Conservation (phyloP, 768 basidiomycete species). For the Leccinum disarticulatum region DNA sequence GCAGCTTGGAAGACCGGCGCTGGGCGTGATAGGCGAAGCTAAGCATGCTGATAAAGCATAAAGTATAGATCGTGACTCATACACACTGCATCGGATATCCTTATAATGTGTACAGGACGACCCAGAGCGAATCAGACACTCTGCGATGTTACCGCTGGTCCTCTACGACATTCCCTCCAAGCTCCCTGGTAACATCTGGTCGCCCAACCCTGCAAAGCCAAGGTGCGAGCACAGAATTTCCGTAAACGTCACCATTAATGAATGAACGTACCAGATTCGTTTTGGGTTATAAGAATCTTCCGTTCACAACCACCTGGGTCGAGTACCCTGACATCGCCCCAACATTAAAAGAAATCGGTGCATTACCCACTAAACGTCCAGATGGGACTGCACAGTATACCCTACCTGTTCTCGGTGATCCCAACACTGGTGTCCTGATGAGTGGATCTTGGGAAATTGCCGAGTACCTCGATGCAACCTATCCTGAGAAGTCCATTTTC, state of each 20-base stretch:
- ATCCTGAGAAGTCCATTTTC: slow-evolving; percentile 33
- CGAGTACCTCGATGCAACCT: slow-evolving; percentile 36
- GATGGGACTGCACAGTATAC: slow-evolving; percentile 30
- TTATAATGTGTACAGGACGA: neutral
- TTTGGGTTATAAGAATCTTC: slow-evolving; percentile 34
- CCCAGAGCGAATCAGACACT: neutral
- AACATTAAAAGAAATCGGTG: slow-evolving; percentile 28
- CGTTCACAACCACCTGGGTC: slow-evolving; percentile 35
- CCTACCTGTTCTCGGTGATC: slow-evolving; percentile 36
- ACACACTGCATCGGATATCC: neutral
- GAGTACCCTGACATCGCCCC: slow-evolving; percentile 35
- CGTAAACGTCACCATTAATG: neutral
- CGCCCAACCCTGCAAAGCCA: slow-evolving; percentile 39
- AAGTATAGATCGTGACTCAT: neutral
- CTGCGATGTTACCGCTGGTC: slow-evolving; percentile 27
- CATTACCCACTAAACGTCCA: slow-evolving; percentile 13
- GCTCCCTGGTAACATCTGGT: slow-evolving; percentile 32
- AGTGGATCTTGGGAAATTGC: slow-evolving; percentile 35
- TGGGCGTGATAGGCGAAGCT: neutral
- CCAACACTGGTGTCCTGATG: slow-evolving; percentile 27
- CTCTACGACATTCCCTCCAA: slow-evolving; percentile 39
- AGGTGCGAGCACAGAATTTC: slow-evolving; percentile 23
- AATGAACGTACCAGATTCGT: slow-evolving; percentile 25
- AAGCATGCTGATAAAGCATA: slow-evolving; percentile 7
- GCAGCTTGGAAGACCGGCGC: neutral